Evolutionary conservation across 768 basidiomycete genomes (phyloP).

Genomic region (Sutorius australiensis): DNA sequence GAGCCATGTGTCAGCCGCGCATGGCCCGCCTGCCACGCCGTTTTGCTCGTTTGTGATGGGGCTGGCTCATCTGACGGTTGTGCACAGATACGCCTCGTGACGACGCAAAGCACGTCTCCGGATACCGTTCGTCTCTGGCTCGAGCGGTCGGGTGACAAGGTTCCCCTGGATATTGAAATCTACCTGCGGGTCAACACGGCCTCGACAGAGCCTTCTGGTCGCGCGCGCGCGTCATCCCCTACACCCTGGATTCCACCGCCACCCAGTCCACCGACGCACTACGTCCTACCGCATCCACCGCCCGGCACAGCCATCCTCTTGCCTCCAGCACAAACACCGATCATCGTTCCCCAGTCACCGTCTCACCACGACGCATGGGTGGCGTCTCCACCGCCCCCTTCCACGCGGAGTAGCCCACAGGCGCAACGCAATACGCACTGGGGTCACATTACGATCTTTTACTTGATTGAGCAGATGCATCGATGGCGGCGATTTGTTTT

Average conservation of each 20-base stretch:
- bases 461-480: slow-evolving; percentile 75
- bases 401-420: slow-evolving; percentile 28
- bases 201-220: slow-evolving; percentile 21
- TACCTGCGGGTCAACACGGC: slow-evolving; percentile 53
- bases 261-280: slow-evolving; percentile 34
- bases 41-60: not conserved
- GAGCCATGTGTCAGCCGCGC: not conserved
- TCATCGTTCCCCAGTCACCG: slow-evolving; percentile 46
- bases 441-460: slow-evolving; percentile 79
- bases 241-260: slow-evolving; percentile 31
- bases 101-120: slow-evolving; percentile 64
- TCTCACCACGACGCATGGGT: slow-evolving; percentile 39
- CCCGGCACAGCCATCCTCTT: slow-evolving; percentile 28
- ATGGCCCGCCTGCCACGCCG: slow-evolving; percentile 2
- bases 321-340: slow-evolving; percentile 39
- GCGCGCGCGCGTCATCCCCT: slow-evolving; percentile 28
- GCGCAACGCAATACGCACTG: slow-evolving; percentile 58
- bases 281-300: slow-evolving; percentile 34
- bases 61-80: not conserved
- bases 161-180: slow-evolving; percentile 79
- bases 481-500: slow-evolving; percentile 82
- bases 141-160: slow-evolving; percentile 66
- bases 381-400: slow-evolving; percentile 27
- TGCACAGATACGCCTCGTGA: slow-evolving; percentile 66
- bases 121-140: slow-evolving; percentile 83